Percentiles rank a stretch among this genome's conserved stretches.
phyloP scores from a whole-genome alignment of 192 early-diverging fungal species.

The Backusella psychrophila region DNA sequence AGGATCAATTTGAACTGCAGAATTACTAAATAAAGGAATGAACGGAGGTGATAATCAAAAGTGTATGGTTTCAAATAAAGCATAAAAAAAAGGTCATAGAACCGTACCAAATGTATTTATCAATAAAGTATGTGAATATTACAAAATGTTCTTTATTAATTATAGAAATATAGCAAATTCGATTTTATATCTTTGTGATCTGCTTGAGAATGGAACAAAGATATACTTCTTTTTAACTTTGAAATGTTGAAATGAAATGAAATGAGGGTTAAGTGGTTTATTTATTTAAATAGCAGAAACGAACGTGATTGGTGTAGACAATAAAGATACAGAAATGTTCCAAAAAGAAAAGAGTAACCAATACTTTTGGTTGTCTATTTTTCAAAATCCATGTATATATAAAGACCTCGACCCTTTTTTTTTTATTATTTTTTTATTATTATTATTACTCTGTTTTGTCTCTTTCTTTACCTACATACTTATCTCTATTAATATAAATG shows the following conservation, averaged over 20 bases:
- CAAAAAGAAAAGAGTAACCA: background rate
- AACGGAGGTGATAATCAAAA: background rate
- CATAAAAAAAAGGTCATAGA: too few species aligned
- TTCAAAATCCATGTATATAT: background rate
- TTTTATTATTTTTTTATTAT: background rate
- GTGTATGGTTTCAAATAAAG: background rate
- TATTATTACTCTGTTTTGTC: conserved; percentile 3
- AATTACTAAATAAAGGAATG: background rate
- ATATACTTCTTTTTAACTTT: background rate
- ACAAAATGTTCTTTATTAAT: too few species aligned
- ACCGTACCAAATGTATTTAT: too few species aligned
- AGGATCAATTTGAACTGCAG: background rate
- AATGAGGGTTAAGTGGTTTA: background rate
- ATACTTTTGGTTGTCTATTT: background rate
- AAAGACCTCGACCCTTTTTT: background rate
- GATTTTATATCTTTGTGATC: background rate
- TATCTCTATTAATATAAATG: background rate
- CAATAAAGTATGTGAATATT: too few species aligned
- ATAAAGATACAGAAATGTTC: background rate
- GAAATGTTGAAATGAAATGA: background rate
- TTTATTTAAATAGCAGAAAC: background rate
- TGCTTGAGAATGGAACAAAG: background rate
- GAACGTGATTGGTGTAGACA: background rate
- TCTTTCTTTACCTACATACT: background rate
- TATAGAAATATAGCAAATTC: background rate